phyloP scores from a whole-genome alignment of 495 filamentous ascomycete genomes.

The Filosporella fistucella region DNA sequence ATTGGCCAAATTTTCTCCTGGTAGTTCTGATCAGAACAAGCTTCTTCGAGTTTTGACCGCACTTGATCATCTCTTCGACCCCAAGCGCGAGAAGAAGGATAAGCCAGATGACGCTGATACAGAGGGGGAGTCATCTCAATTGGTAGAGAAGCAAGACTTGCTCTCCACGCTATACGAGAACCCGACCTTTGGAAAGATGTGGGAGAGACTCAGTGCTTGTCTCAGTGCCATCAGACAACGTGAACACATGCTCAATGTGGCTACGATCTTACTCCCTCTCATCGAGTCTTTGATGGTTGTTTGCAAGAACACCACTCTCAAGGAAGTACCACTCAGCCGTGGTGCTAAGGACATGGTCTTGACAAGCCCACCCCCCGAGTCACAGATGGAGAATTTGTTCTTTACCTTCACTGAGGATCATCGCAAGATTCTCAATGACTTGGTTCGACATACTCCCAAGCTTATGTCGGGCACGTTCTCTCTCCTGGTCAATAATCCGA shows the following conservation, averaged over 20 bases:
- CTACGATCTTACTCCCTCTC: conserved; percentile 87
- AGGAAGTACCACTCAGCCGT: conserved; percentile 41
- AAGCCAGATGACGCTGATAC: conserved; percentile 33
- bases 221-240: conserved; percentile 81
- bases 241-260: conserved; percentile 93
- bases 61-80: conserved; percentile 91
- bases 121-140: conserved; percentile 47
- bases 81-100: conserved; percentile 55
- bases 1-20: conserved; percentile 90
- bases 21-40: conserved; percentile 93
- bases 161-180: conserved; percentile 86
- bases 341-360: conserved; percentile 64
- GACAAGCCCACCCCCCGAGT: conserved; percentile 73
- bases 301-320: conserved; percentile 90
- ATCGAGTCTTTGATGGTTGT: conserved; percentile 98
- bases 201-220: conserved; percentile 92
- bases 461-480: conserved; percentile 98
- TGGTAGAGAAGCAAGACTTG: conserved; percentile 69
- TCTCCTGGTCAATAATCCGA: conserved; percentile 93
- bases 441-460: conserved; percentile 93
- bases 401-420: conserved; percentile 99
- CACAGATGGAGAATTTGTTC: conserved; percentile 84
- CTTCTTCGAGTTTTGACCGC: conserved; percentile 89
- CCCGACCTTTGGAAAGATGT: conserved; percentile 80
- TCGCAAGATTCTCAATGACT: conserved; percentile 95